phyloP scores from a whole-genome alignment of 2,329 filamentous ascomycete genomes.

The Westerdykella aurantiaca region DNA sequence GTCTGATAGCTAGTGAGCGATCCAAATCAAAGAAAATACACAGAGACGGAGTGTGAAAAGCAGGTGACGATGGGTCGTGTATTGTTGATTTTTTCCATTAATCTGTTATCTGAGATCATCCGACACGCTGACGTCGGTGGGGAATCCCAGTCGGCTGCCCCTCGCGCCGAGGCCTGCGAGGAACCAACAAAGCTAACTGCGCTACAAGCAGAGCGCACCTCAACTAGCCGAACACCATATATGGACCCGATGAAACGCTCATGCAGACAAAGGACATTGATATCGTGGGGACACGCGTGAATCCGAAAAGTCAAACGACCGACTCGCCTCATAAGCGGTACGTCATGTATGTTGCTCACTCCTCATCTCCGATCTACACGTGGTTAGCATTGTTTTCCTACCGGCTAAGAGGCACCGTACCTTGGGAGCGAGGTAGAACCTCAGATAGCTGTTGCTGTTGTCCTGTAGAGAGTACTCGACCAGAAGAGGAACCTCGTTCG shows the following conservation, averaged over 20 bases:
- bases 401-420: constrained; percentile 44
- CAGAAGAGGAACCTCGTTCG: constrained; percentile 89
- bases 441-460: constrained; percentile 83
- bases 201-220: too few species aligned
- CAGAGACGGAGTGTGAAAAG: background rate
- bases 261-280: constrained; percentile 24
- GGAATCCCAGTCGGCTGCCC: constrained; percentile 19
- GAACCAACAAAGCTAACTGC: constrained; percentile 2
- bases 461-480: constrained; percentile 83
- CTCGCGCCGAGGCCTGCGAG: constrained; percentile 11
- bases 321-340: too few species aligned
- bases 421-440: constrained; percentile 98
- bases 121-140: constrained; percentile 33
- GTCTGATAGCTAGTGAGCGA: background rate
- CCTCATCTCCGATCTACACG: constrained; percentile 62
- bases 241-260: constrained; percentile 16
- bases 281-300: constrained; percentile 15
- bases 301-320: too few species aligned
- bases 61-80: constrained; percentile 11
- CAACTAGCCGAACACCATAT: constrained; percentile 5
- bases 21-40: constrained; percentile 1
- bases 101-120: constrained; percentile 27
- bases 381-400: constrained; percentile 29
- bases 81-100: constrained; percentile 24
- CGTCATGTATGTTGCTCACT: constrained; percentile 37